Evolutionary conservation across 768 basidiomycete species (phyloP).

Genomic region (Chalciporus pseudorubinellus): DNA sequence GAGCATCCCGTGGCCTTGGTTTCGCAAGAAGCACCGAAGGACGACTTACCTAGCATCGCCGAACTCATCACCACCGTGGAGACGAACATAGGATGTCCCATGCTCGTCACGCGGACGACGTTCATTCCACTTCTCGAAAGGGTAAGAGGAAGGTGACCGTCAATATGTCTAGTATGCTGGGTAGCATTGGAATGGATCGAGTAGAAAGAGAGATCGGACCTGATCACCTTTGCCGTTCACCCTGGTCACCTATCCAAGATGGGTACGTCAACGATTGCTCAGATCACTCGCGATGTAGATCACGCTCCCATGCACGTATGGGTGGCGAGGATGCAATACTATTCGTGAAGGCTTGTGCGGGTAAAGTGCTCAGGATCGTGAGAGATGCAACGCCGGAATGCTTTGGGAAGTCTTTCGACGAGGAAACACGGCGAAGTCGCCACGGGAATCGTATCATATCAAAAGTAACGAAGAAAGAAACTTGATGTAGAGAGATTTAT

Average conservation of each 20-base stretch:
- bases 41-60: conserved; percentile 27
- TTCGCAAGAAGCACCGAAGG: conserved; percentile 24
- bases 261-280: conserved; percentile 8
- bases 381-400: conserved; percentile 19
- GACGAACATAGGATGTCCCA: conserved; percentile 34
- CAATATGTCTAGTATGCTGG: conserved; percentile 33
- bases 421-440: too few relatives aligned
- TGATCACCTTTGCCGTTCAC: conserved; percentile 30
- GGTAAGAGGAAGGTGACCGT: conserved; percentile 30
- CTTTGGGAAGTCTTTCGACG: conserved; percentile 32
- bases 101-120: conserved; percentile 28
- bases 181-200: conserved; percentile 33
- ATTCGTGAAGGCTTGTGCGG: conserved; percentile 27
- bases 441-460: too few relatives aligned
- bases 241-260: conserved; percentile 40
- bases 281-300: not conserved
- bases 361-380: conserved; percentile 24
- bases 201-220: conserved; percentile 29
- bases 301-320: conserved; percentile 21
- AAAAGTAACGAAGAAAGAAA: too few relatives aligned
- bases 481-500: too few relatives aligned
- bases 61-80: conserved; percentile 22
- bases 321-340: conserved; percentile 26
- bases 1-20: conserved; percentile 33
- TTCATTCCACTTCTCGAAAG: conserved; percentile 34